These are phyloP conservation scores for Fusarium austroafricanum DNA, from an alignment of 2,329 filamentous ascomycete species.

Conservation along the genomic window DNA sequence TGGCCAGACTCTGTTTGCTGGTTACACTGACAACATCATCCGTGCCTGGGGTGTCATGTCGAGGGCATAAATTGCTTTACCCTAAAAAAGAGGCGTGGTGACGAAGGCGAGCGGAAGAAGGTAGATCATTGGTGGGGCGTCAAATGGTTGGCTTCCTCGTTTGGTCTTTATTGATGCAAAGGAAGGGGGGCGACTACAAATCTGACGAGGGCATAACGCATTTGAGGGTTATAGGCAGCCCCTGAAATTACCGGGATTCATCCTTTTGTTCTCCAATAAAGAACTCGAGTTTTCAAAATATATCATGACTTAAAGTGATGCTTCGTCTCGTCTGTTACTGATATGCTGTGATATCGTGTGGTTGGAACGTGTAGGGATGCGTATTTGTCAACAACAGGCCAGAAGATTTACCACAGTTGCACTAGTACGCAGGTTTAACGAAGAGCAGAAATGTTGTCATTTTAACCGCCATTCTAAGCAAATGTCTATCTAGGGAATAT, in stretches of 20 bases:
- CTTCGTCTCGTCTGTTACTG: neutral
- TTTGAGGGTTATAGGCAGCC: slow-evolving; percentile 54
- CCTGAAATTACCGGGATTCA: slow-evolving; percentile 55
- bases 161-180: slow-evolving; percentile 58
- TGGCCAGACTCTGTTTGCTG: slow-evolving; percentile 98
- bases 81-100: slow-evolving; percentile 45
- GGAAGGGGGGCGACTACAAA: slow-evolving; percentile 50
- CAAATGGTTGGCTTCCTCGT: slow-evolving; percentile 60
- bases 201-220: slow-evolving; percentile 53
- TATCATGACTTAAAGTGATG: slow-evolving; percentile 2
- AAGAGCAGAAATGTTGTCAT: neutral
- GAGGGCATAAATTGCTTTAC: slow-evolving; percentile 72
- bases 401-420: neutral
- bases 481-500: slow-evolving; percentile 14
- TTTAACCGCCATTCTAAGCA: slow-evolving; percentile 2
- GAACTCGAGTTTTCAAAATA: slow-evolving; percentile 50
- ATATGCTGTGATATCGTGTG: neutral
- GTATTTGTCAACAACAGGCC: neutral
- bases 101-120: slow-evolving; percentile 48
- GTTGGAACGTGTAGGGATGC: neutral
- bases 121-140: slow-evolving; percentile 61
- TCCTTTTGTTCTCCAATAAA: slow-evolving; percentile 56
- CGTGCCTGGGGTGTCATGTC: slow-evolving; percentile 98
- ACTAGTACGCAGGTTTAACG: neutral
- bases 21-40: slow-evolving; percentile 99